Percentiles rank a stretch among this genome's conserved stretches.
These are phyloP conservation scores for Hysterangium stoloniferum DNA, from an alignment of 768 basidiomycete species.

Conservation along the genomic window DNA sequence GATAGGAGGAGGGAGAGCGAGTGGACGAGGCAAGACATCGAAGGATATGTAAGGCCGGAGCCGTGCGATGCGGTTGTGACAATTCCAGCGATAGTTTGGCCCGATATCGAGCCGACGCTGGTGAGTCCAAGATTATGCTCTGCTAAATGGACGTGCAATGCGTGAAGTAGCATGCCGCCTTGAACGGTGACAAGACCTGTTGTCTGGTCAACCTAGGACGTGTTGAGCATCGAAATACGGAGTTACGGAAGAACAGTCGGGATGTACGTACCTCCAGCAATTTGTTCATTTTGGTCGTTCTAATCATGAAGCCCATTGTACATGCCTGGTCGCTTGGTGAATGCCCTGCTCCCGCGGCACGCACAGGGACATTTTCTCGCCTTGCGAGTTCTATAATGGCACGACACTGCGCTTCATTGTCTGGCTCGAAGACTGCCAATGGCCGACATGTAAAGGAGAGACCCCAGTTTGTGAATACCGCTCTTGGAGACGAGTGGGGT, in stretches of 20 bases:
- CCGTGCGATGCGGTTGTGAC: slow-evolving; percentile 95
- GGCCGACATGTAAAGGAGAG: slow-evolving; percentile 67
- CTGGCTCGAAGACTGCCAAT: slow-evolving; percentile 67
- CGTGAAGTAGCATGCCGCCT: slow-evolving; percentile 70
- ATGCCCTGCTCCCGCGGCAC: slow-evolving; percentile 86
- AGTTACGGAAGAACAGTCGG: slow-evolving; percentile 3
- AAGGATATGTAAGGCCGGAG: slow-evolving; percentile 69
- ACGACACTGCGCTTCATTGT: slow-evolving; percentile 57
- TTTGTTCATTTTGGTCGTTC: slow-evolving; percentile 63
- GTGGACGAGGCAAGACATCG: slow-evolving; percentile 75
- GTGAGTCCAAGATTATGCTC: slow-evolving; percentile 72
- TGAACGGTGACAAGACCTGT: slow-evolving; percentile 62
- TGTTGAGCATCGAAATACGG: slow-evolving; percentile 10
- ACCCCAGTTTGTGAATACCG: slow-evolving; percentile 81
- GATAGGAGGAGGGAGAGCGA: slow-evolving; percentile 72
- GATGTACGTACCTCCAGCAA: slow-evolving; percentile 67
- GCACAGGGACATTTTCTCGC: slow-evolving; percentile 59
- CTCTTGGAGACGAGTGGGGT: slow-evolving; percentile 29
- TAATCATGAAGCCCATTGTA: slow-evolving; percentile 79
- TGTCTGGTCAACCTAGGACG: slow-evolving; percentile 56
- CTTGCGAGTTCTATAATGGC: slow-evolving; percentile 76
- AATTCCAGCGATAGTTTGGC: slow-evolving; percentile 89
- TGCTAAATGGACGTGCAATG: slow-evolving; percentile 63
- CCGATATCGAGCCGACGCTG: slow-evolving; percentile 93
- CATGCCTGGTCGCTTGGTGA: slow-evolving; percentile 92